Conservation (phyloP, 805 yeast species). For the Maudiozyma pseudohumilis region DNA sequence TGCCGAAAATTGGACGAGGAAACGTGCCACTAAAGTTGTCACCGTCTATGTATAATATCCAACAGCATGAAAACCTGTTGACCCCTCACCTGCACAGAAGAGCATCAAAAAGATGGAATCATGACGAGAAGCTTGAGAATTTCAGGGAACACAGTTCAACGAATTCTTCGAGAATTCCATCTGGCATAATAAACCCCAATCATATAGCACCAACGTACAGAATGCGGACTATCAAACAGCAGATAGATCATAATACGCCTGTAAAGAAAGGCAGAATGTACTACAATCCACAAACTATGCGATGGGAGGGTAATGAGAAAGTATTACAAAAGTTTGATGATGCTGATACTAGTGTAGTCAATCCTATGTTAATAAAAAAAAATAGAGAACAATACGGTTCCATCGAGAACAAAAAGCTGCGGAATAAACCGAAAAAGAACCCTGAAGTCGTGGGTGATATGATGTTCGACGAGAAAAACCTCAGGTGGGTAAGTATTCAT, state of each 20-base stretch:
- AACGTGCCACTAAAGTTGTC: slow-evolving; percentile 14
- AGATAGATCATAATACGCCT: slow-evolving; percentile 27
- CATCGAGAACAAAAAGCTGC: slow-evolving; percentile 6
- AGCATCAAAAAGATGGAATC: slow-evolving; percentile 14
- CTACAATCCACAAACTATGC: slow-evolving; percentile 24
- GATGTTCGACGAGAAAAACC: slow-evolving; percentile 27
- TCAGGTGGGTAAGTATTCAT: slow-evolving; percentile 26
- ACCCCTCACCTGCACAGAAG: slow-evolving; percentile 24
- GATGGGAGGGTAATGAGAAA: slow-evolving; percentile 27
- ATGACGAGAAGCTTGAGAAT: slow-evolving; percentile 12
- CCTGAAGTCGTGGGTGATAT: slow-evolving; percentile 25
- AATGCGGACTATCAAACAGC: slow-evolving; percentile 27
- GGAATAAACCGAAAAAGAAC: slow-evolving; percentile 6
- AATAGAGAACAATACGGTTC: slow-evolving; percentile 1
- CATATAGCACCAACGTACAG: slow-evolving; percentile 8
- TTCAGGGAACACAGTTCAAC: slow-evolving; percentile 12
- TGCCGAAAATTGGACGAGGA: slow-evolving; percentile 9
- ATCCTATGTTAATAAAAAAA: slow-evolving; percentile 17
- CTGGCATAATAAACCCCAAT: not conserved
- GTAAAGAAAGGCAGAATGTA: slow-evolving; percentile 23
- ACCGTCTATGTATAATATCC: slow-evolving; percentile 22
- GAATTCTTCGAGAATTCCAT: not conserved
- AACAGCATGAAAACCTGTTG: slow-evolving; percentile 18
- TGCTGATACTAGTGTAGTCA: slow-evolving; percentile 15
- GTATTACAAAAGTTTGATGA: slow-evolving; percentile 19